Base-by-base conservation (phyloP, 106 monocot species). In the Dendrobium catenatum region DNA sequence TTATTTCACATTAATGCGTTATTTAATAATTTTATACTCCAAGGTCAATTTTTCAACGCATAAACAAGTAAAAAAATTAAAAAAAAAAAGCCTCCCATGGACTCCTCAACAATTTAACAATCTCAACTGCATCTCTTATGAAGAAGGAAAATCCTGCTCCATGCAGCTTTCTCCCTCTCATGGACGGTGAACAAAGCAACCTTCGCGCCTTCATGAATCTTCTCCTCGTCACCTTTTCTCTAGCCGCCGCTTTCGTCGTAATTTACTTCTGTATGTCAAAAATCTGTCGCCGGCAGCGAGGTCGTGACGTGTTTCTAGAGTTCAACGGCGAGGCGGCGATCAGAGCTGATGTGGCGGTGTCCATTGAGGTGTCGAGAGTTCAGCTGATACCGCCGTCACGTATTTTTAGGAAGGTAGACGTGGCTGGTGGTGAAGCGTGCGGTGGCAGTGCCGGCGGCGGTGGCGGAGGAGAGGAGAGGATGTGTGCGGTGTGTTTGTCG, bases 401-500 rank as follows among this genome's bases (percentile, higher is more conserved):
- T n/a, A 22, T n/a, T 61, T 61, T 61, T 8, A 61, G 22, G 61
- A 61, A 61, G 22, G n/a, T 1, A 4, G 10, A 19, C n/a, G 20
- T 22, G 22, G 61, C 22, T 8, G 61, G 22, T 8, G 22, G 19
- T 8, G 61, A 61, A 61, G 20, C 40, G 6, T 58, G 42, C 70
- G 49, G 75, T 44, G 13, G 51, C 13, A 37, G 37, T 37, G 37
- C 37, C 37, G 37, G 3, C 2, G 77, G 51, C 59, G 49, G 80
- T 43, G 18, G 58, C 73, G 31, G 26, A n/a, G 48, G 6, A 70
- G 68, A 68, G 24, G 26, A 18, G 9, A 84, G 82, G 17, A 82
- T 88, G 20, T 95, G 95, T 80, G 84, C 95, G 46, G 90, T 95
- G 31, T 95, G 95, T 56, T 83, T 95, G 6, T 85, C 83, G 76